Conservation (phyloP, 768 basidiomycete species). For the Termitomyces titanicus region DNA sequence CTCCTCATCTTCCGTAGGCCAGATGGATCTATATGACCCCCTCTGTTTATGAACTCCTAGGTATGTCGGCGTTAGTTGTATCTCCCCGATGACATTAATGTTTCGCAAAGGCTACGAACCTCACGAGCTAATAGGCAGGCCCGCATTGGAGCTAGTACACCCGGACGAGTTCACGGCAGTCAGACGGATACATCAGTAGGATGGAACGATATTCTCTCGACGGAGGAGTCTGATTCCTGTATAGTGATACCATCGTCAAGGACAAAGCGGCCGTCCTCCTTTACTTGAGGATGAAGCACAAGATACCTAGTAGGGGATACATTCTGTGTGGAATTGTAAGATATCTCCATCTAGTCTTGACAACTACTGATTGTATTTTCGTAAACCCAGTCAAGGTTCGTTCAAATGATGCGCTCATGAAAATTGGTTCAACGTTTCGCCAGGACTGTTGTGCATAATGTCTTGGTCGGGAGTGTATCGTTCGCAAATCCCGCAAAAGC, state of each 20-base stretch:
- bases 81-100: not conserved
- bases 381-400: slow-evolving; percentile 17
- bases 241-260: slow-evolving; percentile 68
- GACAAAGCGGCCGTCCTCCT: slow-evolving; percentile 80
- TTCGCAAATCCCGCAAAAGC: slow-evolving; percentile 76
- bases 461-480: slow-evolving; percentile 74
- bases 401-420: not conserved
- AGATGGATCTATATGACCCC: slow-evolving; percentile 67
- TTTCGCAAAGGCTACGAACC: slow-evolving; percentile 64
- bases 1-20: slow-evolving; percentile 37
- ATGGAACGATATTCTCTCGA: slow-evolving; percentile 4
- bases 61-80: slow-evolving; percentile 27
- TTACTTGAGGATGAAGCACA: slow-evolving; percentile 77
- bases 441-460: slow-evolving; percentile 71
- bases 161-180: slow-evolving; percentile 72
- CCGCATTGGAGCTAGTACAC: slow-evolving; percentile 75
- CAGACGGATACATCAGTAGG: slow-evolving; percentile 69
- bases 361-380: slow-evolving; percentile 1
- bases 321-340: slow-evolving; percentile 72
- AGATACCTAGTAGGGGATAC: slow-evolving; percentile 74
- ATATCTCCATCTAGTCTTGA: slow-evolving; percentile 14
- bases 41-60: slow-evolving; percentile 62
- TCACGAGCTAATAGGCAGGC: slow-evolving; percentile 61
- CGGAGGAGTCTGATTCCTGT: not conserved
- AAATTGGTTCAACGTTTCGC: slow-evolving; percentile 5